Percentiles rank a stretch among this genome's conserved stretches.
Conservation (phyloP, 345 rosid species). For the Excoecaria agallocha region DNA sequence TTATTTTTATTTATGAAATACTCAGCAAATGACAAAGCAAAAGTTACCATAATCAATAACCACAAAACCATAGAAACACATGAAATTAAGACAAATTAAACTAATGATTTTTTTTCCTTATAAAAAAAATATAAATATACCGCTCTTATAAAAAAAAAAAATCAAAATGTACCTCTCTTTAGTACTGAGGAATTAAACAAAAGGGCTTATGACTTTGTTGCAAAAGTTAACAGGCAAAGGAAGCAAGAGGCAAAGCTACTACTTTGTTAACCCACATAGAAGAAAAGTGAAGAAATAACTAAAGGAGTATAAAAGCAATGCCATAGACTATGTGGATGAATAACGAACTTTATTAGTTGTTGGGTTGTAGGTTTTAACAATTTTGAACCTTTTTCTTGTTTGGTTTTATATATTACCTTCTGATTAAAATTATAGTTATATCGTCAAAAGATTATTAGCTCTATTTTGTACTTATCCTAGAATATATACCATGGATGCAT, state of each 20-base stretch:
- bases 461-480: constrained; percentile 7
- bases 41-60: no score
- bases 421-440: not conserved
- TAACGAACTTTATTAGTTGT: not conserved
- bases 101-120: no score
- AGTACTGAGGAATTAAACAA: constrained; percentile 51
- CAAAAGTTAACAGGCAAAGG: constrained; percentile 55
- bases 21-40: no score
- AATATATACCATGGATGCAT: not conserved
- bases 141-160: no score
- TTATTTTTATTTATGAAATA: no score
- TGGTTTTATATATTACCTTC: not conserved
- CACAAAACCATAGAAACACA: no score
- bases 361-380: not conserved
- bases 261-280: not conserved
- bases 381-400: not conserved
- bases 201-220: constrained; percentile 70
- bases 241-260: constrained; percentile 41
- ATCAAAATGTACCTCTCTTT: no score
- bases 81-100: no score
- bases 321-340: not conserved
- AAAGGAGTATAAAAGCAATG: not conserved
- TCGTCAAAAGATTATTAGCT: not conserved
- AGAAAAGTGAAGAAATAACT: no score
- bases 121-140: no score